These are phyloP conservation scores for Priceomyces fermenticarens DNA, from an alignment of 805 yeast genomes.

Conservation along the genomic window DNA sequence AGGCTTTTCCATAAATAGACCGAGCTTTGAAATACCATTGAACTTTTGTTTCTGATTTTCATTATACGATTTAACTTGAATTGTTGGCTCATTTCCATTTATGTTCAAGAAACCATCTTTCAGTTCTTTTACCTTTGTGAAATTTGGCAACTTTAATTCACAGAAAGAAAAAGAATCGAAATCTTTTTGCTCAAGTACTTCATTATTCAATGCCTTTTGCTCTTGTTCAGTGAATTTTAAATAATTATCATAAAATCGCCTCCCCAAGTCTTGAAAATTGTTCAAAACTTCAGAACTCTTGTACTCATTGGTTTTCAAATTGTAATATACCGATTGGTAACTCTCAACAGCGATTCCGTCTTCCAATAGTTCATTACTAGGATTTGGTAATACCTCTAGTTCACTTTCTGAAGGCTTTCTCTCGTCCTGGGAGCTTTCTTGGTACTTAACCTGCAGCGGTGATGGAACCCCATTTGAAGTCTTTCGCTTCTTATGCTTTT, in stretches of 20 bases:
- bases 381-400: constrained; percentile 27
- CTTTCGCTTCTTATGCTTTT: constrained; percentile 12
- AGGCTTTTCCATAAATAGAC: constrained; percentile 45
- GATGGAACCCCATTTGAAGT: not conserved
- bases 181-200: constrained; percentile 21
- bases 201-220: constrained; percentile 10
- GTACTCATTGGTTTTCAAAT: constrained; percentile 45
- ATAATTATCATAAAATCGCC: constrained; percentile 8
- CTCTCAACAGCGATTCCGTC: constrained; percentile 41
- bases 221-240: not conserved
- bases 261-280: constrained; percentile 20
- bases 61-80: constrained; percentile 54
- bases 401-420: not conserved
- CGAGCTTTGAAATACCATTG: constrained; percentile 67
- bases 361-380: constrained; percentile 41
- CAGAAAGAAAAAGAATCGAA: constrained; percentile 29
- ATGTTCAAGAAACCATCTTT: constrained; percentile 19
- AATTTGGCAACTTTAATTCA: constrained; percentile 31
- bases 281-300: constrained; percentile 32
- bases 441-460: not conserved
- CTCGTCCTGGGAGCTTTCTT: not conserved
- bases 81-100: constrained; percentile 20
- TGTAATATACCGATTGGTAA: constrained; percentile 53
- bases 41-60: constrained; percentile 59
- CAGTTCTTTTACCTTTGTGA: constrained; percentile 30